phyloP scores from a whole-genome alignment of 106 monocot species.

The Acanthochlamys bracteata region DNA sequence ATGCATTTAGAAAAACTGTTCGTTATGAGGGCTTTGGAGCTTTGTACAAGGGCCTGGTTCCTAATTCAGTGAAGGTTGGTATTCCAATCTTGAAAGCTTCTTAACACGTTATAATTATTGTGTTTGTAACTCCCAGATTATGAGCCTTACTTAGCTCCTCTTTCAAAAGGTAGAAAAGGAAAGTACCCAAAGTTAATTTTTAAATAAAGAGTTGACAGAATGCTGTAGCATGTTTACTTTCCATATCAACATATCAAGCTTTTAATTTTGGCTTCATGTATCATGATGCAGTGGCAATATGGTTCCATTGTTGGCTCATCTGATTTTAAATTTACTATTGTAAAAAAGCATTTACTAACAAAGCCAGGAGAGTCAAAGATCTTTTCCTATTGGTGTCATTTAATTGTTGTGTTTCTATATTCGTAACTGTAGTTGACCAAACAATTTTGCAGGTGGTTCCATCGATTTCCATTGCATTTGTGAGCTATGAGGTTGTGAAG shows the following conservation, averaged over 20 bases:
- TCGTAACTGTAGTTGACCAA: background rate
- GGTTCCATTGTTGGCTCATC: no score
- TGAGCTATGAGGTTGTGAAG: constrained; percentile 83
- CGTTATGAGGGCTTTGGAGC: constrained; percentile 71
- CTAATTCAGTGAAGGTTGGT: constrained; percentile 80
- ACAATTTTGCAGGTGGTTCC: constrained; percentile 69
- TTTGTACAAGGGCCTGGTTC: constrained; percentile 80
- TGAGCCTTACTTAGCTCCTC: background rate
- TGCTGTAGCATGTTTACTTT: background rate
- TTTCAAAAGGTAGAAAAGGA: background rate
- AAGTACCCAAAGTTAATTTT: no score
- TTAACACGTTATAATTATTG: background rate
- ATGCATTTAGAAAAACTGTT: constrained; percentile 82
- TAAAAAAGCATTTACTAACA: background rate
- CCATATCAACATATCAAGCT: no score
- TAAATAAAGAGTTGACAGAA: no score
- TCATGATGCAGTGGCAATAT: no score
- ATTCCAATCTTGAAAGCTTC: background rate
- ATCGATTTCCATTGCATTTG: constrained; percentile 94
- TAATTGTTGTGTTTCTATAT: background rate
- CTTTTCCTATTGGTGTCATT: background rate
- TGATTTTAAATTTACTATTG: no score
- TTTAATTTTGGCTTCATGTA: no score
- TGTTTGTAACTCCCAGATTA: background rate
- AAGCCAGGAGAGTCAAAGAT: background rate